phyloP scores from a whole-genome alignment of 805 yeast species.

The Barnettozyma sp. region DNA sequence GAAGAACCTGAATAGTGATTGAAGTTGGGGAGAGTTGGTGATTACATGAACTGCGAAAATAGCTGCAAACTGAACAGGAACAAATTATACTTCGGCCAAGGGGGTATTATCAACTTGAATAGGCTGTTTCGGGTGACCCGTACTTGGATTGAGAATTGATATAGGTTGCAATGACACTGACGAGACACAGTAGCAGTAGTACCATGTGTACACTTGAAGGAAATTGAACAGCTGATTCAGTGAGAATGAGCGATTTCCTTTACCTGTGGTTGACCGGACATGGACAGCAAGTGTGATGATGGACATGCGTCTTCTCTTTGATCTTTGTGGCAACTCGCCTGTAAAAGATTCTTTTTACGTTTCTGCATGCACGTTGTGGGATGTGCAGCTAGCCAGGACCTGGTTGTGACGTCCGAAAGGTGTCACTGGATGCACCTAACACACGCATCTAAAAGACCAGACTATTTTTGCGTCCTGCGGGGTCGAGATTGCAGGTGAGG shows the following conservation, averaged over 20 bases:
- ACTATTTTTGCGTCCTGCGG: too few relatives aligned
- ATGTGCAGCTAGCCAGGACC: conserved; percentile 20
- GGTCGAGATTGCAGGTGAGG: too few relatives aligned
- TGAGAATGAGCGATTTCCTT: conserved; percentile 8
- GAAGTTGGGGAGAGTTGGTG: conserved; percentile 14
- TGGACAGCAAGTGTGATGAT: conserved; percentile 10
- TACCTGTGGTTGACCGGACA: too few relatives aligned
- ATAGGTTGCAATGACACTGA: conserved; percentile 15
- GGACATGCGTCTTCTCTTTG: conserved; percentile 18
- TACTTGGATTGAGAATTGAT: conserved; percentile 11
- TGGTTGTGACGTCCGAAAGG: conserved; percentile 9
- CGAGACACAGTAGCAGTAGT: conserved; percentile 21
- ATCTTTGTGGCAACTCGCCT: conserved; percentile 23
- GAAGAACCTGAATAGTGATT: conserved; percentile 17
- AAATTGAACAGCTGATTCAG: conserved; percentile 19
- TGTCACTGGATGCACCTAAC: too few relatives aligned
- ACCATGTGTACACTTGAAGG: conserved; percentile 22
- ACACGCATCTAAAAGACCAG: too few relatives aligned
- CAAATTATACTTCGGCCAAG: conserved; percentile 18
- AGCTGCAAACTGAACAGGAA: conserved; percentile 21
- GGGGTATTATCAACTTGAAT: conserved; percentile 7
- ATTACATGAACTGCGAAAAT: conserved; percentile 19
- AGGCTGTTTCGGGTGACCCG: conserved; percentile 7
- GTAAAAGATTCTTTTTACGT: conserved; percentile 19
- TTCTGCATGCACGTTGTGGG: conserved; percentile 21